Conservation (phyloP, 1,139 yeast genomes). For the Blastobotrys aristatus region DNA sequence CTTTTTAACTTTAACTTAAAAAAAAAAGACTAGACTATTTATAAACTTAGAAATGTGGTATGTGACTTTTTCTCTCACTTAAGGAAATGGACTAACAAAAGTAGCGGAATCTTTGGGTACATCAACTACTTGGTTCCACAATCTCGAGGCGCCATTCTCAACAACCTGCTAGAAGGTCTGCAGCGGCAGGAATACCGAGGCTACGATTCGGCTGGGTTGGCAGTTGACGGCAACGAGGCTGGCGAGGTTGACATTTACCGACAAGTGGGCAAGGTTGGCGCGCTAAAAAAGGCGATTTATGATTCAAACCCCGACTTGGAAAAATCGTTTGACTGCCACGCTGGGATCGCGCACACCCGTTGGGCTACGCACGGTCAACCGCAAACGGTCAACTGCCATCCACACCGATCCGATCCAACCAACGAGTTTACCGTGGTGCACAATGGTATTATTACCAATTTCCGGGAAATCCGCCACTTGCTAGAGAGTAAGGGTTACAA, state of each 20-base stretch:
- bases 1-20: background rate
- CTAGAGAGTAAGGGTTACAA: constrained; percentile 70
- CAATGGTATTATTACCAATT: constrained; percentile 97
- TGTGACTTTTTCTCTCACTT: background rate
- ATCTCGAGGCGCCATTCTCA: constrained; percentile 86
- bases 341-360: constrained; percentile 97
- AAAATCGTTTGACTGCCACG: constrained; percentile 75
- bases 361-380: constrained; percentile 99
- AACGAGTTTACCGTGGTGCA: constrained; percentile 92
- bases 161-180: constrained; percentile 84
- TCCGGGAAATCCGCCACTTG: constrained; percentile 81
- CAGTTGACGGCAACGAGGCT: constrained; percentile 74
- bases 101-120: constrained; percentile 95
- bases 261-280: constrained; percentile 88
- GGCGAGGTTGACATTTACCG: constrained; percentile 60
- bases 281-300: constrained; percentile 65
- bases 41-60: background rate
- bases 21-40: background rate
- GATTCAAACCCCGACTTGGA: constrained; percentile 45
- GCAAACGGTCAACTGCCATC: constrained; percentile 81
- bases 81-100: background rate
- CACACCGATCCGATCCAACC: constrained; percentile 79
- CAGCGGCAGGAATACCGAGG: constrained; percentile 96
- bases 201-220: constrained; percentile 95
- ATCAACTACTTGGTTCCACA: constrained; percentile 92